Evolutionary conservation across 2,329 filamentous ascomycete genomes (phyloP).

Genomic region (Penicillium sp.): DNA sequence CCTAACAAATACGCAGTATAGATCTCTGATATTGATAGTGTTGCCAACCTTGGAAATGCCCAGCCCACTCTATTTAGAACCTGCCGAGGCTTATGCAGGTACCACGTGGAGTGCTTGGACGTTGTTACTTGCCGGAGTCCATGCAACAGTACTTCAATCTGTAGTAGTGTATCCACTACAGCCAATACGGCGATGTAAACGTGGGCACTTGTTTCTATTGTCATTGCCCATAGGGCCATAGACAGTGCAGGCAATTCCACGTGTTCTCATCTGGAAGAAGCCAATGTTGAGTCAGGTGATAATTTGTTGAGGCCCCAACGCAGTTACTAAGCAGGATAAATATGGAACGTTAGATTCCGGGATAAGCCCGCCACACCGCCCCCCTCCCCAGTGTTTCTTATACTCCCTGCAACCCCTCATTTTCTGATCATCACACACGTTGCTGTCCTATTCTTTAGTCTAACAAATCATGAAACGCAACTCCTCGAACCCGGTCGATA

Average conservation of each 20-base stretch:
- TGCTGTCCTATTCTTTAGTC: neutral
- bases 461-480: constrained; percentile 15
- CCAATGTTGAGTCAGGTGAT: constrained; percentile 8
- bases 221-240: neutral
- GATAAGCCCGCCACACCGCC: constrained; percentile 7
- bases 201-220: neutral
- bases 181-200: neutral
- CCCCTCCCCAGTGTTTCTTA: neutral
- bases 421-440: neutral
- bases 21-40: neutral
- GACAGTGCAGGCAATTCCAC: neutral
- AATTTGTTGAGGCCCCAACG: constrained; percentile 15
- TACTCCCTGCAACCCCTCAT: constrained; percentile 3
- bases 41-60: neutral
- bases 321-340: constrained; percentile 3
- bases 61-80: neutral
- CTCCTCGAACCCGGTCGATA: constrained; percentile 19
- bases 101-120: neutral
- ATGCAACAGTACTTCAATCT: neutral
- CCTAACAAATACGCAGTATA: no score
- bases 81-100: neutral
- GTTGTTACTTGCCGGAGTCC: neutral
- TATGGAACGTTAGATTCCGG: no score
- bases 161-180: neutral
- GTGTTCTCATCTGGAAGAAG: neutral